Conservation (phyloP, 768 basidiomycete genomes). For the Calvatia gigantea region DNA sequence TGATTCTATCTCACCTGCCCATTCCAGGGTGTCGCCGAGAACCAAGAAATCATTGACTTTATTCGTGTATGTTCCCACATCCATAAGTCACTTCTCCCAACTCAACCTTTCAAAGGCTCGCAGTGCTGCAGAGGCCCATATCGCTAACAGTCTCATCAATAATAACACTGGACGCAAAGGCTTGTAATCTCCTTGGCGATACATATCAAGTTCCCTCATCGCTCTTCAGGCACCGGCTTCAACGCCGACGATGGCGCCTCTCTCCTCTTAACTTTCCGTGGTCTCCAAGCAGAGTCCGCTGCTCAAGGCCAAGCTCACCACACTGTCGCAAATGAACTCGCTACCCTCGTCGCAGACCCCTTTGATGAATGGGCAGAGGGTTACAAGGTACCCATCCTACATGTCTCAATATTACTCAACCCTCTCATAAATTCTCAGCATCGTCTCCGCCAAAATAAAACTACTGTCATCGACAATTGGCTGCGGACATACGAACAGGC, state of each 20-base stretch:
- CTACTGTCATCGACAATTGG: constrained; percentile 62
- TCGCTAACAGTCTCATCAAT: constrained; percentile 56
- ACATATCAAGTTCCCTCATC: no score
- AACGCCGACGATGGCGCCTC: constrained; percentile 83
- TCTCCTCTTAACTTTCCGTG: constrained; percentile 72
- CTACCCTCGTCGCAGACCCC: constrained; percentile 71
- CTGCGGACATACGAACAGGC: constrained; percentile 68
- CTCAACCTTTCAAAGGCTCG: constrained; percentile 53
- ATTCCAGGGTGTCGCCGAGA: constrained; percentile 80
- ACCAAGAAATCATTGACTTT: constrained; percentile 79
- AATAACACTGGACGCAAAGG: constrained; percentile 49
- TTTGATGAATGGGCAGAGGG: constrained; percentile 76
- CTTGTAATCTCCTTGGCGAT: no score
- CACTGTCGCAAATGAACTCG: constrained; percentile 70
- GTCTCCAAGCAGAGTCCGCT: constrained; percentile 69
- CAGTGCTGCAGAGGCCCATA: constrained; percentile 61
- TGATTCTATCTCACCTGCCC: constrained; percentile 13
- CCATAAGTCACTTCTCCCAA: neutral
- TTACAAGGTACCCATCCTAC: constrained; percentile 52
- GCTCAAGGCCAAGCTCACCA: constrained; percentile 75
- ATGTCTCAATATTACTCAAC: constrained; percentile 12
- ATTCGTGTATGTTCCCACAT: constrained; percentile 59
- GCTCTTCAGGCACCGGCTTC: constrained; percentile 56
- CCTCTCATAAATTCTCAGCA: constrained; percentile 36
- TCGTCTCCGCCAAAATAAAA: constrained; percentile 55